Conservation (phyloP, 352 stramenopile genomes). For the Pythium dissotocum region DNA sequence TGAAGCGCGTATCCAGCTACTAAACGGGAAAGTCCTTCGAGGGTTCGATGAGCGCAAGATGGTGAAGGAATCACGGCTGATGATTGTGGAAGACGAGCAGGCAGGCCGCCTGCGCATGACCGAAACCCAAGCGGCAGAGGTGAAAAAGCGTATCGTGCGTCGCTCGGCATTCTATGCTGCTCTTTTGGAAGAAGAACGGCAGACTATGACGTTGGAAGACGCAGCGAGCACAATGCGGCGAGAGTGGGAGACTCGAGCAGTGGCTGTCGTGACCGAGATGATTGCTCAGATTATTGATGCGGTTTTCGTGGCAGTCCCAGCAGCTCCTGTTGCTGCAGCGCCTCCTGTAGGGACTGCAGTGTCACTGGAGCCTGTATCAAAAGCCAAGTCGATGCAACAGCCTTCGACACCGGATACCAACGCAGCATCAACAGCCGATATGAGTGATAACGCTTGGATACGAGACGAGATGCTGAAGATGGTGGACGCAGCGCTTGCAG, state of each 20-base stretch:
- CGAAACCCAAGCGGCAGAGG: not conserved
- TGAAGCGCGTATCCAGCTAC: not conserved
- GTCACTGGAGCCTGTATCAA: not conserved
- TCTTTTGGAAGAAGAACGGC: slow-evolving; percentile 13
- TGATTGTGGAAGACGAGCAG: slow-evolving; percentile 25
- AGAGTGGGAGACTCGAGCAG: not conserved
- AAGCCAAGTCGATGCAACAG: not conserved
- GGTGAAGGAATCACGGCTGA: slow-evolving; percentile 14
- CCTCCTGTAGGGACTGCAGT: not conserved
- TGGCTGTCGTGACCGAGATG: not conserved
- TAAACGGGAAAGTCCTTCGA: not conserved
- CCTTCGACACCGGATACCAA: not conserved
- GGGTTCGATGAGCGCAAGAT: not conserved
- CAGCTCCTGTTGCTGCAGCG: not conserved
- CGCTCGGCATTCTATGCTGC: slow-evolving; percentile 15
- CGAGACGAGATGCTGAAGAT: slow-evolving; percentile 1
- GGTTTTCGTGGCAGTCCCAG: not conserved
- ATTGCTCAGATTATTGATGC: not conserved
- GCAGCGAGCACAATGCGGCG: not conserved
- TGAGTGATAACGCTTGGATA: not conserved
- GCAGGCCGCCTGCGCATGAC: not conserved
- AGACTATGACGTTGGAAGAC: slow-evolving; percentile 13
- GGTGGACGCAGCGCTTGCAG: not conserved
- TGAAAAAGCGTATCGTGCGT: not conserved
- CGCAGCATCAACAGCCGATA: not conserved